A percentile compares a stretch with the other conserved stretches of the same genome.
Evolutionary conservation across 208 protist species (phyloP).

Genomic region (Acanthamoeba sp.): DNA sequence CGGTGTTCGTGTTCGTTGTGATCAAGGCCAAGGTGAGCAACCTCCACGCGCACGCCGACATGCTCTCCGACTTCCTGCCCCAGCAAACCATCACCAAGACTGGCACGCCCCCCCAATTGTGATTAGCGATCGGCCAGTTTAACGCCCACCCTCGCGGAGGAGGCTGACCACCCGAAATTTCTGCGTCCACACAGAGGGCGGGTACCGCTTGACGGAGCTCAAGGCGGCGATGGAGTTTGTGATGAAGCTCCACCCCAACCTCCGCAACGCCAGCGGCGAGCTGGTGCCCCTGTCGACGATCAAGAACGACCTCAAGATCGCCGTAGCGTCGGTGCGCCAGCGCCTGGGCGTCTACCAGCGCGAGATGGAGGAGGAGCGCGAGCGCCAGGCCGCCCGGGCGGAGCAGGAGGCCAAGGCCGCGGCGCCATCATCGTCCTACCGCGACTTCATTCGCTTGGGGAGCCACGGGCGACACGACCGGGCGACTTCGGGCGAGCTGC

Average conservation of each 20-base stretch:
- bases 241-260: constrained; percentile 59
- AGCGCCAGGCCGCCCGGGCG: background rate
- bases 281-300: constrained; percentile 32
- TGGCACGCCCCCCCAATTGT: background rate
- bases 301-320: constrained; percentile 70
- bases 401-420: background rate
- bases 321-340: background rate
- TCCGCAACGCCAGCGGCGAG: constrained; percentile 30
- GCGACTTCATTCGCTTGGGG: background rate
- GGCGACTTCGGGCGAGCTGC: background rate
- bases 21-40: constrained; percentile 42
- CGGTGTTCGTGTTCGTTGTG: constrained; percentile 69
- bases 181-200: constrained; percentile 56
- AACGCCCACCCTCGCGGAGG: too few species aligned
- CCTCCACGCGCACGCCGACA: constrained; percentile 23
- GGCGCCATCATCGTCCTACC: background rate
- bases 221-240: constrained; percentile 69
- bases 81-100: constrained; percentile 69
- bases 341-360: background rate
- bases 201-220: constrained; percentile 56
- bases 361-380: background rate
- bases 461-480: background rate
- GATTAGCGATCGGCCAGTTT: background rate
- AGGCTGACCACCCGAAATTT: too few species aligned
- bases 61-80: constrained; percentile 63